Evolutionary conservation across 2,329 filamentous ascomycete genomes (phyloP).

Genomic region (Cryphonectria parasitica): DNA sequence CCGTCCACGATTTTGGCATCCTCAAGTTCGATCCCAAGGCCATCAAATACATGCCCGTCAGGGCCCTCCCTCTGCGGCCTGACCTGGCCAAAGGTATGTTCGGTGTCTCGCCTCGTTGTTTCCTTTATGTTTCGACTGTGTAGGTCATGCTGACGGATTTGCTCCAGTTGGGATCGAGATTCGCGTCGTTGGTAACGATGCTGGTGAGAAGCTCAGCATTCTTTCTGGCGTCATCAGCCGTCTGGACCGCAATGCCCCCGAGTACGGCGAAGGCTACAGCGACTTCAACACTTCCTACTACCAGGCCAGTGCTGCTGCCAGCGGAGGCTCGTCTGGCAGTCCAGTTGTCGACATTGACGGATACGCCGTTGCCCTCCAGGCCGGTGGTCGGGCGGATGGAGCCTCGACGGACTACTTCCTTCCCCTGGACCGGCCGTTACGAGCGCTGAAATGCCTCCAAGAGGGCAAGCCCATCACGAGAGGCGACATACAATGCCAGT

Average conservation of each 20-base stretch:
- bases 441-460: slow-evolving; percentile 85
- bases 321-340: slow-evolving; percentile 96
- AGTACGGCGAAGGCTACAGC: slow-evolving; percentile 90
- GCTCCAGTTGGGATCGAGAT: slow-evolving; percentile 83
- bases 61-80: slow-evolving; percentile 77
- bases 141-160: slow-evolving; percentile 32
- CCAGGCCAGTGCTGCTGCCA: slow-evolving; percentile 94
- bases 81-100: slow-evolving; percentile 73
- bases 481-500: slow-evolving; percentile 98
- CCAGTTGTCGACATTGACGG: slow-evolving; percentile 96
- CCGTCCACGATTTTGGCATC: slow-evolving; percentile 97
- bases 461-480: slow-evolving; percentile 75
- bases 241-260: slow-evolving; percentile 92
- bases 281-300: slow-evolving; percentile 98
- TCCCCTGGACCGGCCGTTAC: slow-evolving; percentile 84
- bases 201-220: slow-evolving; percentile 97
- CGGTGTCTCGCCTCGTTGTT: background rate
- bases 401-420: slow-evolving; percentile 98
- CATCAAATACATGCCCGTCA: slow-evolving; percentile 96
- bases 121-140: background rate
- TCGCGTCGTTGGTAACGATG: slow-evolving; percentile 96
- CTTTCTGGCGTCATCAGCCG: slow-evolving; percentile 96
- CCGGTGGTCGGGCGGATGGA: slow-evolving; percentile 89
- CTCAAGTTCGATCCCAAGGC: slow-evolving; percentile 93
- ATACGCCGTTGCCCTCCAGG: slow-evolving; percentile 88